These are phyloP conservation scores for Macadamia integrifolia DNA, from an alignment of 164 flowering plant genomes.

Conservation along the genomic window DNA sequence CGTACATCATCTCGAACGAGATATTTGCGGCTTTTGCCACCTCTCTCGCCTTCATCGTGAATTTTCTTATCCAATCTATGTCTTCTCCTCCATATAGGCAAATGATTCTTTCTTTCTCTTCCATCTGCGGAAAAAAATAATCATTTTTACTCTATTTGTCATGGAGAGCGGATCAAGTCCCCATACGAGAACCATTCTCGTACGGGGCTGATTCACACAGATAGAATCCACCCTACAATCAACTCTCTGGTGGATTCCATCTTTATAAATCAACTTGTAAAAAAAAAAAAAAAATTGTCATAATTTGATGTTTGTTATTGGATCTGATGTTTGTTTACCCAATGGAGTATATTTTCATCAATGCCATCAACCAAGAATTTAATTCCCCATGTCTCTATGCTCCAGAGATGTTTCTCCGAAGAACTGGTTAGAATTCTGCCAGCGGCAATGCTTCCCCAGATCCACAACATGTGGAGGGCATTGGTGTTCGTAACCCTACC, in stretches of 20 bases:
- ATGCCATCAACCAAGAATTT: slow-evolving; percentile 45
- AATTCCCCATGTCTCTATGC: slow-evolving; percentile 42
- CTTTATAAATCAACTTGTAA: too few species aligned
- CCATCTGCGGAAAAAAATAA: slow-evolving; percentile 6
- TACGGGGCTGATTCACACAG: too few species aligned
- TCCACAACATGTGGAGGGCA: slow-evolving; percentile 61
- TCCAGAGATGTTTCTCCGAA: slow-evolving; percentile 48
- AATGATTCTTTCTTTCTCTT: slow-evolving; percentile 22
- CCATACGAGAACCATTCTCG: too few species aligned
- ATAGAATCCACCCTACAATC: too few species aligned
- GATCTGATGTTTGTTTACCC: slow-evolving; percentile 41
- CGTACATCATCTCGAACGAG: too few species aligned
- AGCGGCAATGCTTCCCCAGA: slow-evolving; percentile 54
- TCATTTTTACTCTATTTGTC: too few species aligned
- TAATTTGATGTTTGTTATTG: too few species aligned
- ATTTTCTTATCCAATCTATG: too few species aligned
- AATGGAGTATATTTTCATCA: slow-evolving; percentile 21
- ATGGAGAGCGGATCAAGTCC: too few species aligned
- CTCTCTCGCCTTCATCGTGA: too few species aligned
- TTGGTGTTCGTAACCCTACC: slow-evolving; percentile 40
- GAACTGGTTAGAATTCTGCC: slow-evolving; percentile 33
- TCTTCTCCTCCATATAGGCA: slow-evolving; percentile 13
- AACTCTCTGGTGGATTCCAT: slow-evolving; percentile 19
- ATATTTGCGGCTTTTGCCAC: too few species aligned
- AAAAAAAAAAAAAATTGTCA: too few species aligned